Evolutionary conservation across 768 basidiomycete species (phyloP).

Genomic region (Rhodocollybia butyracea): DNA sequence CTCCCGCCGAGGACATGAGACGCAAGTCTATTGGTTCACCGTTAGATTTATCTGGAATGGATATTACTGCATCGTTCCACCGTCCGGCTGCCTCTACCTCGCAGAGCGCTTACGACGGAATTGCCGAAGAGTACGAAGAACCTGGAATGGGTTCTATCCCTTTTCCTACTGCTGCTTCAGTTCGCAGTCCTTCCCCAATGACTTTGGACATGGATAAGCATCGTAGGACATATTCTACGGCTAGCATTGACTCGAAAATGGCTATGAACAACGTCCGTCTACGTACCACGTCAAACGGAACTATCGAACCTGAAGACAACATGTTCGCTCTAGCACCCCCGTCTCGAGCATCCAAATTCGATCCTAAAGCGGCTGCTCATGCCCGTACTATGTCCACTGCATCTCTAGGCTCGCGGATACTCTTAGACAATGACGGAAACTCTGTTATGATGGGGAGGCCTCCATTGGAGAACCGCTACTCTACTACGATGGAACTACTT

Average conservation of each 20-base stretch:
- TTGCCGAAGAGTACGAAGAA: slow-evolving; percentile 16
- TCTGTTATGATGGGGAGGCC: slow-evolving; percentile 37
- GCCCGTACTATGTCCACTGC: slow-evolving; percentile 60
- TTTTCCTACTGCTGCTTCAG: slow-evolving; percentile 56
- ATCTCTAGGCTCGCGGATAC: slow-evolving; percentile 62
- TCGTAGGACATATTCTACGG: slow-evolving; percentile 46
- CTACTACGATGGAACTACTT: slow-evolving; percentile 75
- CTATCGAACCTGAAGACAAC: slow-evolving; percentile 52
- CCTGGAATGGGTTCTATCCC: slow-evolving; percentile 49
- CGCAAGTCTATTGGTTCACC: slow-evolving; percentile 59
- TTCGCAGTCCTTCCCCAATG: slow-evolving; percentile 47
- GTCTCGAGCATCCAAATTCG: slow-evolving; percentile 68
- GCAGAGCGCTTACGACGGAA: slow-evolving; percentile 34
- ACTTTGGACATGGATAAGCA: slow-evolving; percentile 35
- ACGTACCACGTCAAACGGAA: slow-evolving; percentile 44
- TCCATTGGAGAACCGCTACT: slow-evolving; percentile 43
- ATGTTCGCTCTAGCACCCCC: slow-evolving; percentile 70
- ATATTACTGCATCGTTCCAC: slow-evolving; percentile 40
- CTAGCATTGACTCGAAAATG: slow-evolving; percentile 47
- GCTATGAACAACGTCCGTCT: slow-evolving; percentile 35
- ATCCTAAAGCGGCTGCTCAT: slow-evolving; percentile 68
- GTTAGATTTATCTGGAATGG: slow-evolving; percentile 48
- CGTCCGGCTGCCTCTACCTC: slow-evolving; percentile 45
- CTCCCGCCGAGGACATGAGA: slow-evolving; percentile 33
- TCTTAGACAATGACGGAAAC: slow-evolving; percentile 52